Evolutionary conservation across 2,329 filamentous ascomycete species (phyloP), one percentile per base, ranked within the genome.

Genomic region (Exophiala dermatitidis): DNA sequence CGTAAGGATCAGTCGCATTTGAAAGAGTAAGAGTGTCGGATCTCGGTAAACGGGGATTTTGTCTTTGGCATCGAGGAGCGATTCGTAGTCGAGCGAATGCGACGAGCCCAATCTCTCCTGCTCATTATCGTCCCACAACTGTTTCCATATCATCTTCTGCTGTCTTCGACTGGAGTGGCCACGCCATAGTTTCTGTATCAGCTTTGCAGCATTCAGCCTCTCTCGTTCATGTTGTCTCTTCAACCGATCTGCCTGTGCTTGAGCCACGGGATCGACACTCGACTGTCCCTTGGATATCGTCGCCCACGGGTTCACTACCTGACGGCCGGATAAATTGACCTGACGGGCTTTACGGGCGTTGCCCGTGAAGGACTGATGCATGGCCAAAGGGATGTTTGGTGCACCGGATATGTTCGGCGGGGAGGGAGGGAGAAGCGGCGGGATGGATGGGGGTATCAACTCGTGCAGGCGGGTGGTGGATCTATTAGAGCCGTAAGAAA

Each of bases 361-460:
- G 63, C 93, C 93, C 28, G 88, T 93, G 73, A 98, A 98, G 50
- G 86, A 90, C 57, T 86, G 84, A 73, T 93, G 94, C 91, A 96
- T 96, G 46, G 50, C 28, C 31, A n/a, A 30, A 32, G 43, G 9
- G 31, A 5, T 4, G 44, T 19, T 31, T 28, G 31, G 8, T 36
- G 32, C 10, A 36, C 31, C 12, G 44, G 37, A 32, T 31, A 34
- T 10, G 44, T 34, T 4, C 44, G 31, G 44, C n/a, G 5, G 10
- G 31, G 6, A 4, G 31, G 5, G 6, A 4, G 31, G 5, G 28
- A 19, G 10, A 7, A 19, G 31, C 9, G 26, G 28, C 28, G 32
- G 28, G 42, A 12, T 19, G 41, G 19, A 9, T 33, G 9, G 28
- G 9, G 4, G 7, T 26, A 28, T 41, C 4, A 41, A 26, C 38